Evolutionary conservation across 208 protist genomes (phyloP).

Genomic region (Trypanosoma platydactyli): DNA sequence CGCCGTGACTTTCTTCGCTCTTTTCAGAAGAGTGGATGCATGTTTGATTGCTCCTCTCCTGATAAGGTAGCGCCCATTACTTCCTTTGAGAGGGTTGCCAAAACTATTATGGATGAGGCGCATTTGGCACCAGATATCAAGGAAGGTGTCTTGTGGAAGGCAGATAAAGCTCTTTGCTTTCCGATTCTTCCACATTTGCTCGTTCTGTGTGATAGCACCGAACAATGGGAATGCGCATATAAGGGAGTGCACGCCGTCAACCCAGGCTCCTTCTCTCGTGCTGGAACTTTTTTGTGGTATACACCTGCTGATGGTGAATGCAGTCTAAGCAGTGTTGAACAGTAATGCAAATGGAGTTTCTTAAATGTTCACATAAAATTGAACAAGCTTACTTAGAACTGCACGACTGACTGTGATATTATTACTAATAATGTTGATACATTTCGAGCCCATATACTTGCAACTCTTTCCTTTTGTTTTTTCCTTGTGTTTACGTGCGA

Average conservation of each 20-base stretch:
- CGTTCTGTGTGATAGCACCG: slow-evolving; percentile 85
- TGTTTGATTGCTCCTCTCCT: slow-evolving; percentile 17
- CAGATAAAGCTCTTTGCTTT: slow-evolving; percentile 74
- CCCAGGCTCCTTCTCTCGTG: slow-evolving; percentile 80
- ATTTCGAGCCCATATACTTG: too few relatives aligned
- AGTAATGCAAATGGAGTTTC: not conserved
- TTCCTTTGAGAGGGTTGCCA: slow-evolving; percentile 78
- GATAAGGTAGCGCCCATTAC: slow-evolving; percentile 1
- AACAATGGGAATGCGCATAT: slow-evolving; percentile 90
- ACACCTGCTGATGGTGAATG: slow-evolving; percentile 85
- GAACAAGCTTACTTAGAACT: too few relatives aligned
- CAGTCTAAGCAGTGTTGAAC: slow-evolving; percentile 73
- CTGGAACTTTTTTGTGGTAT: slow-evolving; percentile 87
- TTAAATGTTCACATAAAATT: not conserved
- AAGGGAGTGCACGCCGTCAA: slow-evolving; percentile 83
- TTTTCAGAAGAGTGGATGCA: slow-evolving; percentile 56
- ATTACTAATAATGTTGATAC: too few relatives aligned
- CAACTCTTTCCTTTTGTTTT: too few relatives aligned
- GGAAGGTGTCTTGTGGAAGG: slow-evolving; percentile 67
- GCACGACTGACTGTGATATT: too few relatives aligned
- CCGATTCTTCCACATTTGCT: slow-evolving; percentile 78
- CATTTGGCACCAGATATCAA: slow-evolving; percentile 71
- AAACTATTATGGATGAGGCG: slow-evolving; percentile 80
- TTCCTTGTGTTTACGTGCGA: too few relatives aligned
- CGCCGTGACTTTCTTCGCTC: slow-evolving; percentile 74